phyloP scores from a whole-genome alignment of 805 yeast species.

The Candida namnaoensis region DNA sequence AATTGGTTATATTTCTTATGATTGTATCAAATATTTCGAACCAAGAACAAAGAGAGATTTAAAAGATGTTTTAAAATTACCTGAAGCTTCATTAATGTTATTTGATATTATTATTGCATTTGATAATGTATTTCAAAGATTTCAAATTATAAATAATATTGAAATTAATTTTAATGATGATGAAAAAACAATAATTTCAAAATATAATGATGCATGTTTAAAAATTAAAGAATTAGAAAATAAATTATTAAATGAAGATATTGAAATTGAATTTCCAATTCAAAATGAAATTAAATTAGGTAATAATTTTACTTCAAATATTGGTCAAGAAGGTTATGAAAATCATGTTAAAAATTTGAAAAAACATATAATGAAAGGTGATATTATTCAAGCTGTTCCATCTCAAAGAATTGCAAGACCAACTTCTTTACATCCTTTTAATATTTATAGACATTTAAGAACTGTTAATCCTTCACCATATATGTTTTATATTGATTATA shows the following conservation, averaged over 20 bases:
- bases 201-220: constrained; percentile 44
- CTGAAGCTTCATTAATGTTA: constrained; percentile 89
- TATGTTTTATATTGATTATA: constrained; percentile 84
- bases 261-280: constrained; percentile 50
- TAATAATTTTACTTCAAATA: constrained; percentile 75
- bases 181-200: constrained; percentile 26
- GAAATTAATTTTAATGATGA: constrained; percentile 29
- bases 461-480: constrained; percentile 98
- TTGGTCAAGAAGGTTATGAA: constrained; percentile 93
- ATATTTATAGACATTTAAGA: constrained; percentile 87
- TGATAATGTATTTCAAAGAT: constrained; percentile 90
- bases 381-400: constrained; percentile 96
- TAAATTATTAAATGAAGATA: constrained; percentile 33
- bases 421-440: constrained; percentile 92
- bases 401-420: constrained; percentile 96
- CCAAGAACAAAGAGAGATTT: constrained; percentile 75
- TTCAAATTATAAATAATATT: constrained; percentile 82
- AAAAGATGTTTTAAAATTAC: constrained; percentile 74
- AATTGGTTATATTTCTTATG: constrained; percentile 91
- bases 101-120: constrained; percentile 86
- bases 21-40: constrained; percentile 94
- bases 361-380: constrained; percentile 81
- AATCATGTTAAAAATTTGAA: constrained; percentile 67
- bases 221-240: constrained; percentile 49
- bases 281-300: constrained; percentile 65